Evolutionary conservation across 1,139 yeast genomes (phyloP).

Genomic region (Candida tunisiensis): DNA sequence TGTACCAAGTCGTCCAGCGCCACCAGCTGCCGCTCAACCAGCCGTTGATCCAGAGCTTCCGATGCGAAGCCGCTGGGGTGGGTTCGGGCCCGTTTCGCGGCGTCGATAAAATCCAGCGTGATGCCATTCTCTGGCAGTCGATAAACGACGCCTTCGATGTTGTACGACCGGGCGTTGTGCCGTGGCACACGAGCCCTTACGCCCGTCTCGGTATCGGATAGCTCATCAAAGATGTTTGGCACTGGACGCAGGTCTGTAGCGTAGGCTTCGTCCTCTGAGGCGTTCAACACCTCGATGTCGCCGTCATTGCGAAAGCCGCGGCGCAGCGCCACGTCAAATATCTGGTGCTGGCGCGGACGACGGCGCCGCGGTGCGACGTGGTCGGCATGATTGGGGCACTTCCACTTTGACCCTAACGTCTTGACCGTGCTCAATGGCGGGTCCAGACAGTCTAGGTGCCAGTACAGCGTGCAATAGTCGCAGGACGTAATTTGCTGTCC

Average conservation of each 20-base stretch:
- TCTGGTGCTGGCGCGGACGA: slow-evolving; percentile 35
- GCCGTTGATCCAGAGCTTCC: too few relatives aligned
- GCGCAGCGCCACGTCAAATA: slow-evolving; percentile 37
- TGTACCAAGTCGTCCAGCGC: slow-evolving; percentile 19
- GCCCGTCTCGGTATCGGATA: slow-evolving; percentile 24
- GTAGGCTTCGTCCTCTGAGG: slow-evolving; percentile 14
- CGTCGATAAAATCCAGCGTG: slow-evolving; percentile 52
- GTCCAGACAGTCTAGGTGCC: slow-evolving; percentile 83
- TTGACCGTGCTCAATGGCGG: slow-evolving; percentile 69
- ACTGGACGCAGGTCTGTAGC: slow-evolving; percentile 2
- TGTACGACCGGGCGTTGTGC: slow-evolving; percentile 22
- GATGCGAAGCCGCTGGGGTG: too few relatives aligned
- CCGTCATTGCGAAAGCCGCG: slow-evolving; percentile 53
- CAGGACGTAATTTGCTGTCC: slow-evolving; percentile 48
- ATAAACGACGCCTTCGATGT: slow-evolving; percentile 36
- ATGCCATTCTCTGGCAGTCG: slow-evolving; percentile 60
- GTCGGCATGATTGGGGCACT: slow-evolving; percentile 80
- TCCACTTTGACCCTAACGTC: slow-evolving; percentile 80
- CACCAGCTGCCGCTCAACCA: too few relatives aligned
- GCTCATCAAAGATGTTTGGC: slow-evolving; percentile 19
- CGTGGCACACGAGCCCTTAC: slow-evolving; percentile 29
- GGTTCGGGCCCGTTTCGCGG: too few relatives aligned
- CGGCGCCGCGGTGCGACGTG: slow-evolving; percentile 28
- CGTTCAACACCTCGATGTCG: slow-evolving; percentile 41
- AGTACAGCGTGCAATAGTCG: slow-evolving; percentile 71